Evolutionary conservation across 208 protist genomes (phyloP).

Genomic region (Tritrichomonas musculus): DNA sequence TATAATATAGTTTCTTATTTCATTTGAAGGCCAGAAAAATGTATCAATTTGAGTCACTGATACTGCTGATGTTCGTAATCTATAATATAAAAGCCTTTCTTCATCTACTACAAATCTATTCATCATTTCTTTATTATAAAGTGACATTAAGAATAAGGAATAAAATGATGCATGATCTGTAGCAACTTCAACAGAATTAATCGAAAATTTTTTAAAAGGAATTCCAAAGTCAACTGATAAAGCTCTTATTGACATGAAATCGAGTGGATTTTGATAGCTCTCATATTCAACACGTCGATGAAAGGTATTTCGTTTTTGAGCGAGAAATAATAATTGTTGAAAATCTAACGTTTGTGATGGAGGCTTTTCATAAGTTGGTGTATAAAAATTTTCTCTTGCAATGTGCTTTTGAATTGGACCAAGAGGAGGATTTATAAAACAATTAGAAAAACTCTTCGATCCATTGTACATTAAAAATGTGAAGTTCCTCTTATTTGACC

Average conservation of each 20-base stretch:
- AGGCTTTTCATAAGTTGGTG: neutral
- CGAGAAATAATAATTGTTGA: neutral
- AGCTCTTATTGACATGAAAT: neutral
- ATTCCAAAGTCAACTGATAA: neutral
- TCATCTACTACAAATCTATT: neutral
- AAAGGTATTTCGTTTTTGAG: neutral
- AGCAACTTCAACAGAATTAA: neutral
- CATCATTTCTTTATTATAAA: neutral
- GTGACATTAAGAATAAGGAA: neutral
- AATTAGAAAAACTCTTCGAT: too few species aligned
- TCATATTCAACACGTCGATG: neutral
- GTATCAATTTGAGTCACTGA: neutral
- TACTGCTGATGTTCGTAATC: neutral
- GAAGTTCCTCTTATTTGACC: too few species aligned
- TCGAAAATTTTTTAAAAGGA: neutral
- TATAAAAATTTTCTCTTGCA: neutral
- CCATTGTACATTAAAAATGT: too few species aligned
- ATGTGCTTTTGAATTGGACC: neutral
- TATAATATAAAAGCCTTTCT: neutral
- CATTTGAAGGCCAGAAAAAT: neutral
- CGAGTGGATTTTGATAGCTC: neutral
- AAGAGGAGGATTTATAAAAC: too few species aligned
- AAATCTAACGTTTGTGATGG: neutral
- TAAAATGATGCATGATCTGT: neutral
- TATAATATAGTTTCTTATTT: neutral